Percentiles rank a stretch among this genome's conserved stretches.
phyloP scores from a whole-genome alignment of 345 rosid genomes.

The Eutrema japonicum region DNA sequence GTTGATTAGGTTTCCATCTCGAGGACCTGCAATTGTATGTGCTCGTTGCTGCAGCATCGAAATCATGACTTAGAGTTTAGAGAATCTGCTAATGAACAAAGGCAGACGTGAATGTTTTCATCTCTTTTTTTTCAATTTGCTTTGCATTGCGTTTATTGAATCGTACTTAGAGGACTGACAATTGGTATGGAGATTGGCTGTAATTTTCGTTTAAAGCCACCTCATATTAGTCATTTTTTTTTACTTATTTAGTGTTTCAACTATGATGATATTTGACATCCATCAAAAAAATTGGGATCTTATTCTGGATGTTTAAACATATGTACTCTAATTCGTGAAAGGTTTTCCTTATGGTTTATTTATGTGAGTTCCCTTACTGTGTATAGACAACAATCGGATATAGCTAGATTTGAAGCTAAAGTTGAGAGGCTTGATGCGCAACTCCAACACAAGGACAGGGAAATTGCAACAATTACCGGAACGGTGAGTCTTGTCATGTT shows the following conservation, averaged over 20 bases:
- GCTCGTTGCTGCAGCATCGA: slow-evolving; percentile 84
- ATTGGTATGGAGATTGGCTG: neutral
- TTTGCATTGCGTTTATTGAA: neutral
- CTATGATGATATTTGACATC: too few relatives aligned
- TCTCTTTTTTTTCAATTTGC: neutral
- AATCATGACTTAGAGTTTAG: slow-evolving; percentile 90
- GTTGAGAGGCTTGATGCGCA: too few relatives aligned
- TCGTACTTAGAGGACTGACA: neutral
- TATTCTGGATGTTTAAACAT: too few relatives aligned
- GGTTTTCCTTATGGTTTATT: neutral
- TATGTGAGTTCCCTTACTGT: slow-evolving; percentile 6
- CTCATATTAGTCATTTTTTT: too few relatives aligned
- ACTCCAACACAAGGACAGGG: slow-evolving; percentile 91
- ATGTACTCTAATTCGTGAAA: neutral
- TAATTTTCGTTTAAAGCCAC: neutral
- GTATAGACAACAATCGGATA: slow-evolving; percentile 71
- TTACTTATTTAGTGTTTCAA: too few relatives aligned
- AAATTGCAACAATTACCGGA: slow-evolving; percentile 90
- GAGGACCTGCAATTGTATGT: too few relatives aligned
- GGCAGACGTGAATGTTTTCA: slow-evolving; percentile 62
- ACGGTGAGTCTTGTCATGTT: slow-evolving; percentile 53
- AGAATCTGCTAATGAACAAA: slow-evolving; percentile 91
- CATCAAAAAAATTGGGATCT: too few relatives aligned
- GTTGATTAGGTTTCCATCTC: too few relatives aligned
- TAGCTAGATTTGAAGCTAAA: slow-evolving; percentile 87